Percentiles rank a stretch among this genome's conserved stretches.
Evolutionary conservation across 305 asterid species (phyloP).

Genomic region (Withania somnifera): DNA sequence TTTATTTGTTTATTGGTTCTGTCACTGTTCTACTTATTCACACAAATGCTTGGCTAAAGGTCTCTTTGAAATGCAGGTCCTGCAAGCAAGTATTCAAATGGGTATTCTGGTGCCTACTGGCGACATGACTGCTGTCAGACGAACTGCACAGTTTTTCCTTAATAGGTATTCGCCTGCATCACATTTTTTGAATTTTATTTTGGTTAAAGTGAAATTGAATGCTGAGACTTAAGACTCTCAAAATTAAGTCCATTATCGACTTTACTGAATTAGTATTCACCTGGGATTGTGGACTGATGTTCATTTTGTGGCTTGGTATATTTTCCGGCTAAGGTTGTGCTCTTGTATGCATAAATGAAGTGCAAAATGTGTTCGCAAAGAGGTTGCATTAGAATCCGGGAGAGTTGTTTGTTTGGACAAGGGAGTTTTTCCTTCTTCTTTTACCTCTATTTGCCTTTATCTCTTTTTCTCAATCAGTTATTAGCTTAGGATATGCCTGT

Average conservation of each 20-base stretch:
- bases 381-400: background rate
- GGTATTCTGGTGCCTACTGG: slow-evolving; percentile 98
- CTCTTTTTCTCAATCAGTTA: background rate
- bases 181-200: background rate
- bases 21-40: background rate
- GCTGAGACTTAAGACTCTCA: background rate
- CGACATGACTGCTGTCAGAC: slow-evolving; percentile 90
- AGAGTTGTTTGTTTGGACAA: background rate
- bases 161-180: slow-evolving; percentile 43
- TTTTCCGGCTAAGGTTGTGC: background rate
- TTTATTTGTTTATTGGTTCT: background rate
- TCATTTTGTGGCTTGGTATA: background rate
- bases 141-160: slow-evolving; percentile 95
- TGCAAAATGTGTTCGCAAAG: background rate
- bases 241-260: background rate
- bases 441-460: background rate
- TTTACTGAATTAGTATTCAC: background rate
- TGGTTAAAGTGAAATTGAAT: background rate
- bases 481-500: background rate
- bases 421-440: background rate
- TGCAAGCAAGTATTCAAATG: slow-evolving; percentile 94
- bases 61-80: slow-evolving; percentile 45
- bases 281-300: background rate
- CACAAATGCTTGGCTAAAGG: background rate
- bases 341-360: background rate